Conservation (phyloP, 352 stramenopile species). For the Halophytophthora batemanensis region DNA sequence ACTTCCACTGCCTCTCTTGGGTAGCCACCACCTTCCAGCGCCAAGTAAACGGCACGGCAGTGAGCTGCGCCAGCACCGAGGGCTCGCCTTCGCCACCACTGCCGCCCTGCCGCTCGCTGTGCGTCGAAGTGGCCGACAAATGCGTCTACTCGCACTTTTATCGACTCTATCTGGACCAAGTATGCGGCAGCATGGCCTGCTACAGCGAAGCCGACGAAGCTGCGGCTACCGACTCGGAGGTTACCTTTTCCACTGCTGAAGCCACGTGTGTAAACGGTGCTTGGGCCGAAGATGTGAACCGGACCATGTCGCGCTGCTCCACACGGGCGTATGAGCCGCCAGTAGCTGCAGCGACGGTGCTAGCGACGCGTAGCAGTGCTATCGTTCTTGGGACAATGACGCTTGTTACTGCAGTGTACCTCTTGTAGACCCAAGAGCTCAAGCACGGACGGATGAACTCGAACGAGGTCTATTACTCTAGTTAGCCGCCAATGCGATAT, state of each 20-base stretch:
- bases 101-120: conserved; percentile 66
- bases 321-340: conserved; percentile 50
- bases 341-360: not conserved
- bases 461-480: conserved; percentile 7
- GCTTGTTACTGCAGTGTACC: conserved; percentile 3
- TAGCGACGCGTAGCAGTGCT: not conserved
- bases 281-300: conserved; percentile 50
- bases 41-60: conserved; percentile 26
- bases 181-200: conserved; percentile 62
- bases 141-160: conserved; percentile 78
- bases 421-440: no score
- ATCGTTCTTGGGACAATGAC: not conserved
- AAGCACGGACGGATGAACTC: no score
- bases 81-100: conserved; percentile 25
- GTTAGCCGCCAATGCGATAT: not conserved
- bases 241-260: conserved; percentile 32
- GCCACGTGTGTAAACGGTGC: conserved; percentile 37
- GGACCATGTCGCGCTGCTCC: conserved; percentile 50
- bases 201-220: conserved; percentile 48
- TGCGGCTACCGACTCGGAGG: conserved; percentile 22
- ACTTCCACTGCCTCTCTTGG: conserved; percentile 75
- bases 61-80: conserved; percentile 30
- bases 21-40: conserved; percentile 45
- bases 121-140: conserved; percentile 72
- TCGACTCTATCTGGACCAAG: conserved; percentile 53